Evolutionary conservation across 2,329 filamentous ascomycete species (phyloP), one percentile per base, ranked within the genome.

Genomic region (Monosporascus sp.): DNA sequence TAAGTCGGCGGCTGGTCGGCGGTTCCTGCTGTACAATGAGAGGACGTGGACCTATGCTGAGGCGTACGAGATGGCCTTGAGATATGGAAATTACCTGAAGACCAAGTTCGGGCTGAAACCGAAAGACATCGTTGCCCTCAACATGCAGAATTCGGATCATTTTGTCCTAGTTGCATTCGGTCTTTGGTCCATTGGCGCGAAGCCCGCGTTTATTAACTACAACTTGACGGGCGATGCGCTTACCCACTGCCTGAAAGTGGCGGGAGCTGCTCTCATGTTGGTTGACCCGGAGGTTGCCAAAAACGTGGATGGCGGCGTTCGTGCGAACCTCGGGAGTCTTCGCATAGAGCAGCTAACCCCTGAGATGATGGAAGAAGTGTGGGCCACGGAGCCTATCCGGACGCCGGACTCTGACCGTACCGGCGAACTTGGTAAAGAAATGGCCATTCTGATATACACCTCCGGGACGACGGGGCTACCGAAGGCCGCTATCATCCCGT

Each of bases 191-290:
- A 84, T 96, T 54, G 91, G 91, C 11, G 91, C 88, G 0, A 85
- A 85, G 52, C 90, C 91, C 0, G 91, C 91, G 0, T 90, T 94
- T 62, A 87, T 96, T 72, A 96, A 96, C 71, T 93, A 92, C 71
- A 94, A 94, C 66, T 74, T 96, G 48, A 78, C 80, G 0, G 86
- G 85, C 14, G 82, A 86, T 27, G 78, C 89, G 0, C 74, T 96
- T 56, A 69, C 81, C 3, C 91, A 96, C 70, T 93, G 88, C 60
- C 76, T 95, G 45, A 80, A 78, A 58, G 82, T 84, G 2, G 87
- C 88, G 2, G 84, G 80, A 0, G 77, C 88, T 0, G 79, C 79
- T 9, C 65, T 95, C 2, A 74, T 92, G 52, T 67, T 96, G 20
- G 78, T 93, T 9, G 91, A 94, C 59, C 76, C 78, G 0, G 71